Evolutionary conservation across 345 rosid genomes (phyloP).

Genomic region (Aurinia saxatilis): DNA sequence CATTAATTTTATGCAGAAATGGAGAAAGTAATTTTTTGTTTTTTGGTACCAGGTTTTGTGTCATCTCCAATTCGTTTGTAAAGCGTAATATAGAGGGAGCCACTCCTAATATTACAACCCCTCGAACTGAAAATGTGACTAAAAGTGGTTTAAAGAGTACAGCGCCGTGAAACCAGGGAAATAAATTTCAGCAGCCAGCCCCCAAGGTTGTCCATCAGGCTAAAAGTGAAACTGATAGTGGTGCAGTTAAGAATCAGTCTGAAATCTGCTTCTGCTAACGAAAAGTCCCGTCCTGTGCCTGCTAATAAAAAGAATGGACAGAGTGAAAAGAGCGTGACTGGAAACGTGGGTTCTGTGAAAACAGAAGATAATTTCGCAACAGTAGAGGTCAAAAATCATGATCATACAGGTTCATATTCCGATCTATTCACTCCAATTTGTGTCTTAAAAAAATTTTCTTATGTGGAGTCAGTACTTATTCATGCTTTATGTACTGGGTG

Average conservation of each 20-base stretch:
- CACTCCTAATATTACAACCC: conserved; percentile 27
- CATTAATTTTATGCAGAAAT: conserved; percentile 33
- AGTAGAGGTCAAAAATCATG: conserved; percentile 19
- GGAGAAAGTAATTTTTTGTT: conserved; percentile 59
- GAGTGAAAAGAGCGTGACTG: conserved; percentile 28
- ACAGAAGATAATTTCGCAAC: conserved; percentile 34
- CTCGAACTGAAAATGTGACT: conserved; percentile 30
- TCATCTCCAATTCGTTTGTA: conserved; percentile 58
- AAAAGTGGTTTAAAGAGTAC: too few relatives aligned
- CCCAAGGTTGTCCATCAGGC: conserved; percentile 31
- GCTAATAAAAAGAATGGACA: conserved; percentile 43
- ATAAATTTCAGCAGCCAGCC: conserved; percentile 35
- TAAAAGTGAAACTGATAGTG: conserved; percentile 29
- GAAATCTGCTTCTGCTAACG: conserved; percentile 38
- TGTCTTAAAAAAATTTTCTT: not conserved
- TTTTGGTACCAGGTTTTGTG: conserved; percentile 62
- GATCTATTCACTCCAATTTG: not conserved
- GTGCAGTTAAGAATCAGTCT: conserved; percentile 28
- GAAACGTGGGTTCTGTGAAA: conserved; percentile 50
- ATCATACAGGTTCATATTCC: conserved; percentile 38
- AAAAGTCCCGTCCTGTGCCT: too few relatives aligned
- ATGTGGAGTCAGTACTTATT: not conserved
- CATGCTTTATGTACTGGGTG: not conserved
- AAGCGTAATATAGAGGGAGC: conserved; percentile 45
- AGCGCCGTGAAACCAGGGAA: conserved; percentile 27